Conservation (phyloP, 345 rosid species). For the Triadica sebifera region DNA sequence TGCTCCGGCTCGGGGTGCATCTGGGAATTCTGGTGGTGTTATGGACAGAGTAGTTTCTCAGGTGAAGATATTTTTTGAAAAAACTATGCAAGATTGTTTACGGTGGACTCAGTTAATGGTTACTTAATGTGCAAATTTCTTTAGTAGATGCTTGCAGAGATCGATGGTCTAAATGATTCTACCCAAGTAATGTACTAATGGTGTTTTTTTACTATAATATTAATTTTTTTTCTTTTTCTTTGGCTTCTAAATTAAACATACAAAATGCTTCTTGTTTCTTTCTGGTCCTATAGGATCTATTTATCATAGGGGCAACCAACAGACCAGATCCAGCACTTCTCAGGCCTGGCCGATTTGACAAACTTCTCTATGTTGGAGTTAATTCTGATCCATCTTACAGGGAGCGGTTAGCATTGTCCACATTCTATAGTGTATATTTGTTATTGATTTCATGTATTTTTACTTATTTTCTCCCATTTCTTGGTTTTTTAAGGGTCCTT, state of each 20-base stretch:
- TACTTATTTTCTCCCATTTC: conserved; percentile 11
- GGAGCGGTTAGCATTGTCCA: conserved; percentile 56
- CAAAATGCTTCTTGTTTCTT: background rate
- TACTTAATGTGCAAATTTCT: conserved; percentile 16
- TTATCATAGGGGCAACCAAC: conserved; percentile 96
- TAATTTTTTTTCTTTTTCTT: background rate
- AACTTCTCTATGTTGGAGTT: conserved; percentile 90
- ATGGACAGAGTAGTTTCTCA: conserved; percentile 99
- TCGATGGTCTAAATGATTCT: conserved; percentile 87
- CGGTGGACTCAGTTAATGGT: background rate
- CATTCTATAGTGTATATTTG: background rate
- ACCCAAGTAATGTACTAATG: conserved; percentile 51
- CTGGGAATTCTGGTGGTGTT: conserved; percentile 98
- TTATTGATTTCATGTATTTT: background rate
- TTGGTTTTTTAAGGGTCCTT: conserved; percentile 57
- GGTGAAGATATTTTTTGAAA: conserved; percentile 38
- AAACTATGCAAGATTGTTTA: conserved; percentile 1
- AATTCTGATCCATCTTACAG: conserved; percentile 83
- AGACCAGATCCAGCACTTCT: conserved; percentile 97
- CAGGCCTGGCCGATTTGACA: conserved; percentile 95
- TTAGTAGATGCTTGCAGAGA: conserved; percentile 92
- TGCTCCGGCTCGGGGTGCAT: conserved; percentile 98
- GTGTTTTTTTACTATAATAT: background rate
- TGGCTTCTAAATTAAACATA: conserved; percentile 15
- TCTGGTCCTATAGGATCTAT: conserved; percentile 55